Conservation (phyloP, 2,329 filamentous ascomycete species). For the Macroventuria anomochaeta region DNA sequence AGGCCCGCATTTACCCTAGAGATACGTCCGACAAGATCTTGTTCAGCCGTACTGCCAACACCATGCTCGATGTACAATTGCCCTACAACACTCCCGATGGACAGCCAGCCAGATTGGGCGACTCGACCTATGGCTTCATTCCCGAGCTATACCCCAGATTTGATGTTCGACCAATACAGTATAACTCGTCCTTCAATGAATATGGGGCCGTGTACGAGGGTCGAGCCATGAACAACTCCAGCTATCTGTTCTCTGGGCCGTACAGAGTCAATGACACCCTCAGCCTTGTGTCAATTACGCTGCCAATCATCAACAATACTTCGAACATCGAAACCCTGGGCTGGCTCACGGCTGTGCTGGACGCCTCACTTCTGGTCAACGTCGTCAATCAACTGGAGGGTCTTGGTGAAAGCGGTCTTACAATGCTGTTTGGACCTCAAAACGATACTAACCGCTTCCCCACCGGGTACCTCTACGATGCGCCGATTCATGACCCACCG, state of each 20-base stretch:
- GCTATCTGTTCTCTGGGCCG: constrained; percentile 77
- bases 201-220: constrained; percentile 54
- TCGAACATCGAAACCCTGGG: constrained; percentile 71
- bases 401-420: constrained; percentile 71
- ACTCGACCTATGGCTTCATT: constrained; percentile 71
- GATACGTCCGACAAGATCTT: constrained; percentile 62
- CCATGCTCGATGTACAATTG: constrained; percentile 60
- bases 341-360: constrained; percentile 82
- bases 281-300: constrained; percentile 79
- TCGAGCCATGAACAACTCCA: constrained; percentile 52
- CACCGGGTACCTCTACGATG: constrained; percentile 39
- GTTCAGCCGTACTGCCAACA: constrained; percentile 55
- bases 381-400: constrained; percentile 71
- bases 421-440: constrained; percentile 73
- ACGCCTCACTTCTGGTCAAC: constrained; percentile 68
- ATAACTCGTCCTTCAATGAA: constrained; percentile 42
- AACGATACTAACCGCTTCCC: constrained; percentile 66
- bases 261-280: constrained; percentile 74
- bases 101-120: constrained; percentile 64
- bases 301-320: constrained; percentile 75
- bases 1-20: constrained; percentile 75
- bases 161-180: constrained; percentile 60
- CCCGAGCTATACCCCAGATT: constrained; percentile 78
- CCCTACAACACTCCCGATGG: constrained; percentile 70
- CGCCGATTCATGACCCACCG: constrained; percentile 27